Percentiles rank a stretch among this genome's conserved stretches.
These are phyloP conservation scores for Starmerella etchellsii DNA, from an alignment of 805 yeast species.

Conservation along the genomic window DNA sequence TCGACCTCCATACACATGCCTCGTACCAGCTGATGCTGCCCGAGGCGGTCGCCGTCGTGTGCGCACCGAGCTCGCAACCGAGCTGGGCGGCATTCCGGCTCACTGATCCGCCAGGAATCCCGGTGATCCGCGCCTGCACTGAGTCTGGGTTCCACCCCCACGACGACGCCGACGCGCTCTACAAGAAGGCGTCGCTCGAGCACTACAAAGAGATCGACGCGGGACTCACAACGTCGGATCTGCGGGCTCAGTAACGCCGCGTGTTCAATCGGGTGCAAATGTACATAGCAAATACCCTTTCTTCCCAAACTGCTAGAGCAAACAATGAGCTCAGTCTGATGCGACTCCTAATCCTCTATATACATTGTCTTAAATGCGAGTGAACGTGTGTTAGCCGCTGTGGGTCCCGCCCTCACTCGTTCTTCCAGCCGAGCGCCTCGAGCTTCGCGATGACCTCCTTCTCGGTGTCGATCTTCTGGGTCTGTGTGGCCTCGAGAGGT, in stretches of 20 bases:
- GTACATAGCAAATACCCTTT: no score
- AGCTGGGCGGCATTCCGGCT: conserved; percentile 46
- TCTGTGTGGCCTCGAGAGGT: conserved; percentile 81
- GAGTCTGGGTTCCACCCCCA: conserved; percentile 51
- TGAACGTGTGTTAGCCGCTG: no score
- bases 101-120: conserved; percentile 54
- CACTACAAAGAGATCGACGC: conserved; percentile 16
- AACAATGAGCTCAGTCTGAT: no score
- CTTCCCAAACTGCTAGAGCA: no score
- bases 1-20: conserved; percentile 55
- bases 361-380: no score
- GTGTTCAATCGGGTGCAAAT: no score
- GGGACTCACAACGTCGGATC: conserved; percentile 31
- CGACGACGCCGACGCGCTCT: conserved; percentile 34
- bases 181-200: conserved; percentile 25
- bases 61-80: conserved; percentile 41
- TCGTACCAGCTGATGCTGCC: conserved; percentile 59
- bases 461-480: conserved; percentile 80
- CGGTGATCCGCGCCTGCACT: conserved; percentile 40
- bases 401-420: no score
- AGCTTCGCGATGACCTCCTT: conserved; percentile 65
- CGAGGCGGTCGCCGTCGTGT: conserved; percentile 55
- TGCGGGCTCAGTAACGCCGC: conserved; percentile 33
- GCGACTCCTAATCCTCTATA: no score
- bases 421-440: conserved; percentile 67